Percentiles rank a stretch among this genome's conserved stretches.
Evolutionary conservation across 768 basidiomycete species (phyloP).

Genomic region (Pleurotus eryngii): DNA sequence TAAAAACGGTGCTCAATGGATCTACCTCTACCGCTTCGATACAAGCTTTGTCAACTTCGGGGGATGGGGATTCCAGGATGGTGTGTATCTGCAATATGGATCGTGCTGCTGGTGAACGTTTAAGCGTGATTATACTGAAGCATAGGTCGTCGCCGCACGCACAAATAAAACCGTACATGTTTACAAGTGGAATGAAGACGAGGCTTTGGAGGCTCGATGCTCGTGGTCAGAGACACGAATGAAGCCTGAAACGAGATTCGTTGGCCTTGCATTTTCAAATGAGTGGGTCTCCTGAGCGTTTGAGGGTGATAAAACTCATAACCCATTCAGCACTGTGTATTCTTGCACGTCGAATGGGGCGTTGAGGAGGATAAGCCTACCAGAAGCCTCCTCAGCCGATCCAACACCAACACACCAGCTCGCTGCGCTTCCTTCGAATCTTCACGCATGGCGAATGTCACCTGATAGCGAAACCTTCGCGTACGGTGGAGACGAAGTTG

Average conservation of each 20-base stretch:
- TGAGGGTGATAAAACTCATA: background rate
- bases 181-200: slow-evolving; percentile 39
- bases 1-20: slow-evolving; percentile 27
- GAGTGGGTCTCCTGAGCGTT: slow-evolving; percentile 35
- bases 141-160: slow-evolving; percentile 64
- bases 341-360: slow-evolving; percentile 80
- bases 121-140: slow-evolving; percentile 26
- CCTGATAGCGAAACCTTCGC: slow-evolving; percentile 54
- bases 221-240: slow-evolving; percentile 69
- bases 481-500: slow-evolving; percentile 86
- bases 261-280: slow-evolving; percentile 54
- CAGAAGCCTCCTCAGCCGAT: slow-evolving; percentile 15
- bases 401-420: slow-evolving; percentile 20
- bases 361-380: slow-evolving; percentile 45
- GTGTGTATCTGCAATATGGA: too few relatives aligned
- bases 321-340: slow-evolving; percentile 42
- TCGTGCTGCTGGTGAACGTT: background rate
- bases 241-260: slow-evolving; percentile 47
- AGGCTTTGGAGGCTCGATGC: slow-evolving; percentile 33
- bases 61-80: too few relatives aligned
- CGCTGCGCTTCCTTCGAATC: slow-evolving; percentile 59
- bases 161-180: slow-evolving; percentile 54
- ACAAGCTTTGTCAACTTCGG: slow-evolving; percentile 24
- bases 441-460: slow-evolving; percentile 66
- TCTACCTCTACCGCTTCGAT: slow-evolving; percentile 23